Evolutionary conservation across 2,329 filamentous ascomycete species (phyloP), one percentile per base, ranked within the genome.

Genomic region (Fonsecaea pedrosoi): DNA sequence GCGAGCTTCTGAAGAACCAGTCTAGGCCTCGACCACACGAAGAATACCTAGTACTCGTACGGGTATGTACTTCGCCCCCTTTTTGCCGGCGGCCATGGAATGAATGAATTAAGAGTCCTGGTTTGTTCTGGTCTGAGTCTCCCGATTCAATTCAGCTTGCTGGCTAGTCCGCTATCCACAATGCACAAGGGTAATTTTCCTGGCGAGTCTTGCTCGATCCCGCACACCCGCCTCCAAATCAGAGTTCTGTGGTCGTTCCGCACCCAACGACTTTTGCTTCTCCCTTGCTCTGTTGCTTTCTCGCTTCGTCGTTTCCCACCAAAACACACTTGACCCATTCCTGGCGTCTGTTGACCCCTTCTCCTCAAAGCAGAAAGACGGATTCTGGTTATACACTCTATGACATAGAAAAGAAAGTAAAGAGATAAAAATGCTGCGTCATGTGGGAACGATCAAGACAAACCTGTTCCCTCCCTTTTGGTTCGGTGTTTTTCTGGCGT

Each of bases 321-420:
- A 42, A 35, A 59, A 60, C 21, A 21, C 13, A 25, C 32, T 42
- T 9, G 6, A 34, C 40, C 40, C 21, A 48, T 32, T 34, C 38
- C 56, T 37, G 38, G 40, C 42, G 32, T 32, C 32, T 38, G 40
- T 12, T 2, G 10, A 5, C 15, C 48, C 21, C 32, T 2, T 18
- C 5, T 6, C 48, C 21, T 34, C 9, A 61, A 61, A 38, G 48
- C 45, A 61, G 48, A 61, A 54, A 32, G 59, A 48, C 45, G 30
- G 45, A 40, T 54, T 42, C 59, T 61, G 59, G 59, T 61, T 61
- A 61, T 61, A 61, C 59, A 58, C 55, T 61, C 59, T 61, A 61
- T 61, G 45, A 54, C 59, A 45, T 54, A 54, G 45, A 61, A 54
- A 50, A 53, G 34, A 53, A 61, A 61, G 18, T 32, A 61, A 54